Evolutionary conservation across 1,284 basidiomycete species (phyloP), one percentile per base, ranked within the genome.

Genomic region (Ustilago cynodontis): DNA sequence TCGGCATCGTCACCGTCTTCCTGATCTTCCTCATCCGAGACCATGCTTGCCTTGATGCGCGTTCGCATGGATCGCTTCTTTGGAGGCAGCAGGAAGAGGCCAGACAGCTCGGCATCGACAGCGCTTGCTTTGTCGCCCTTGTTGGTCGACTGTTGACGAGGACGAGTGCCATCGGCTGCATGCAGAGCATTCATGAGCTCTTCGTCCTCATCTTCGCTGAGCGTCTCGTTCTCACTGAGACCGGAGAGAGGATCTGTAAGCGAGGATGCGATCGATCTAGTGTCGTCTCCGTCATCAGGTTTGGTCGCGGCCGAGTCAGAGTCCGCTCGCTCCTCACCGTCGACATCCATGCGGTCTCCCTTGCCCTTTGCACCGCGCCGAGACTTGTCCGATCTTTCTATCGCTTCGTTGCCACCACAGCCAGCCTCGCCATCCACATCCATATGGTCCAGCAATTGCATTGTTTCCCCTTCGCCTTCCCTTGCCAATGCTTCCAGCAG

Each of bases 21-120:
- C 3, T 61, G 71, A 13, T 41, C 56, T 6, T 65, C 74, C 4
- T 67, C 66, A 20, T 70, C 68, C 18, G 68, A 68, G 14, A 62
- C 45, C 43, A 61, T 20, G n/a, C 51, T 70, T 0, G 82, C 82
- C 56, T 83, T 83, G 61, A 83, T 71, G 54, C 83, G 78, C 1
- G 83, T 83, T 20, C 82, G 73, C 50, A 77, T 71, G 9, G 77
- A 68, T 7, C 83, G 71, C 63, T 85, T 85, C 75, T 84, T 85
- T 28, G 80, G 77, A 24, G 83, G 83, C 22, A 85, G 59, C 0
- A 83, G 41, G 53, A 77, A 71, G 16, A 71, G 56, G 4, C 73
- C 73, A 2, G 68, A 67, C 22, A 73, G 52, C 47, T 69, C 71
- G 18, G 65, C 28, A 20, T 73, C 71, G 6, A 68, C 71, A 6